Evolutionary conservation across 345 rosid species (phyloP), one percentile per base, ranked within the genome.

Genomic region (Corchorus olitorius): DNA sequence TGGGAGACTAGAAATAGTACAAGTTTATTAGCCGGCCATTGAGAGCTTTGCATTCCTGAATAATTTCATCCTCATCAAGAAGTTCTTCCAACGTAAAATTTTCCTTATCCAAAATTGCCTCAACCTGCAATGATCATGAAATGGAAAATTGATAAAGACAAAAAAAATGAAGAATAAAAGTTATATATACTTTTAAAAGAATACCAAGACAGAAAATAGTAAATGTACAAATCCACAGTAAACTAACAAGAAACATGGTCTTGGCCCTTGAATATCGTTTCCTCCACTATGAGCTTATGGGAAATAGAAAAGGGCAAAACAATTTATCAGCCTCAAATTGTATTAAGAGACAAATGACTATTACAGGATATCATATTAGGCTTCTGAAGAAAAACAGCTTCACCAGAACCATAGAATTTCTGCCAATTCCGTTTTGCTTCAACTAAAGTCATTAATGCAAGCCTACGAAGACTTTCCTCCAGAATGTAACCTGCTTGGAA

Each of bases 21-120:
- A 90, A 94, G 81, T 89, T 92, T 71, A 94, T 88, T 77, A 94
- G 97, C 60, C 97, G 94, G 35, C 91, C 90, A 53, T 94, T 92
- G 33, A 92, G 83, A 49, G 95, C 90, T 85, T 94, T 94, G 97
- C 98, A 94, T 83, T 94, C 98, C 85, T 94, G 98, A 84, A 94
- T 94, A 46, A 94, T 88, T 81, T 94, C 98, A 84, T 92, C 98
- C 88, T 94, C 98, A 22, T 92, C 95, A 70, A 94, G 94, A 85
- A 94, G 97, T 86, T 94, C 98, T 78, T 94, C 97, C 83, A 94
- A 64, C 37, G 97, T 89, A 80, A 87, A 92, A 75, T 85, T 85
- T 10, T 89, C 97, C 85, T 92, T 94, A 65, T 94, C 98, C 86
- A 94, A 86, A 84, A 94, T 89, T 62, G 95, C 75, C 84, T 94